Evolutionary conservation across 108 stramenopile genomes (phyloP).

Genomic region (Nitzschia palea): DNA sequence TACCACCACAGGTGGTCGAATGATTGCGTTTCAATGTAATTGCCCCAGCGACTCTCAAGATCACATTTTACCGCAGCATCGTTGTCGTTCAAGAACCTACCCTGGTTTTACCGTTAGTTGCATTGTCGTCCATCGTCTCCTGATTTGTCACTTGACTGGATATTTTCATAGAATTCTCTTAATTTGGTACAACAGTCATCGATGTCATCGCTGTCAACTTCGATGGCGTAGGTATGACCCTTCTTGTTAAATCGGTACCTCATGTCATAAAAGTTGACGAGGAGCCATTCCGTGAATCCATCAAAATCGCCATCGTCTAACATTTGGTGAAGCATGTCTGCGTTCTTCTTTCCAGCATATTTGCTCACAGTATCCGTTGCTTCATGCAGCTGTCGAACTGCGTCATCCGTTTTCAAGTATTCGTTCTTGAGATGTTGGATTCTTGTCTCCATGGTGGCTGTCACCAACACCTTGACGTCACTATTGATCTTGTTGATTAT

Average conservation of each 20-base stretch:
- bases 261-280: conserved; percentile 12
- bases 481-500: background rate
- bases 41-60: too few species aligned
- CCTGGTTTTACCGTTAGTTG: too few species aligned
- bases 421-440: background rate
- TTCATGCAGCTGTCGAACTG: conserved; percentile 4
- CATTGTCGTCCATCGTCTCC: too few species aligned
- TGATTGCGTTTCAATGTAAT: too few species aligned
- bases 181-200: background rate
- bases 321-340: conserved; percentile 6
- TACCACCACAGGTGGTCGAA: too few species aligned
- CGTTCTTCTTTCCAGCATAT: conserved; percentile 15
- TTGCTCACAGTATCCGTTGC: conserved; percentile 5
- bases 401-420: conserved; percentile 5
- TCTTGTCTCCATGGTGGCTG: conserved; percentile 9
- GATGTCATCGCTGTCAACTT: conserved; percentile 9
- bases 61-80: too few species aligned
- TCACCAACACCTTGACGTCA: background rate
- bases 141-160: background rate
- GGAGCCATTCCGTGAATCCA: conserved; percentile 13
- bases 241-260: conserved; percentile 5
- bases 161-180: background rate
- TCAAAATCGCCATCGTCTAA: conserved; percentile 10
- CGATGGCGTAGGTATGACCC: background rate
- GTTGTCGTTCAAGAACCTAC: too few species aligned